phyloP scores from a whole-genome alignment of 305 asterid species.

The Galium porrigens region DNA sequence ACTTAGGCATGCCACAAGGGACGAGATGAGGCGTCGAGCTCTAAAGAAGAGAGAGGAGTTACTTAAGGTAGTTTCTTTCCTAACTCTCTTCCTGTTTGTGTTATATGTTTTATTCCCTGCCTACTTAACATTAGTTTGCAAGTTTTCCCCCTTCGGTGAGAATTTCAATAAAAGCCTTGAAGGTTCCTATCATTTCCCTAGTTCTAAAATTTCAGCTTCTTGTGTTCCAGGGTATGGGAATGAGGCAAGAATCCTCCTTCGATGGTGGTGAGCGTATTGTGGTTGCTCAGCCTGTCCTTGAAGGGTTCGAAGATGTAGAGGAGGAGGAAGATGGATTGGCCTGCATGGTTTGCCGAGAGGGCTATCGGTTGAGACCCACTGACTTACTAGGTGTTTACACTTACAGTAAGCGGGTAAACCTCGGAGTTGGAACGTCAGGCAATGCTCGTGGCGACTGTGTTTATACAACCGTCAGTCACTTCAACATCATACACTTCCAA shows the following conservation, averaged over 20 bases:
- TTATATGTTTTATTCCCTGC: slow-evolving; percentile 1
- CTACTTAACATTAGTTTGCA: background rate
- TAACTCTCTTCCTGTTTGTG: slow-evolving; percentile 13
- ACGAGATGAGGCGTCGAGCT: slow-evolving; percentile 94
- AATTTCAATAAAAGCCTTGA: background rate
- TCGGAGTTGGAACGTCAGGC: slow-evolving; percentile 79
- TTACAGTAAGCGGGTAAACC: slow-evolving; percentile 86
- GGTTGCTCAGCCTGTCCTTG: slow-evolving; percentile 71
- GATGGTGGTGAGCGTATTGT: slow-evolving; percentile 95
- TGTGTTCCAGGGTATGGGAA: slow-evolving; percentile 66
- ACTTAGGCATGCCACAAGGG: slow-evolving; percentile 77
- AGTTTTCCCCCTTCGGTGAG: background rate
- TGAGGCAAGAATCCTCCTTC: slow-evolving; percentile 66
- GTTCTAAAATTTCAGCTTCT: slow-evolving; percentile 19
- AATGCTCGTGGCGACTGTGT: slow-evolving; percentile 93
- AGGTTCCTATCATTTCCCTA: background rate
- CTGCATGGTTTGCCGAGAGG: slow-evolving; percentile 99
- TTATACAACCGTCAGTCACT: slow-evolving; percentile 94
- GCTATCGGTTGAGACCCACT: slow-evolving; percentile 73
- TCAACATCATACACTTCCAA: slow-evolving; percentile 95
- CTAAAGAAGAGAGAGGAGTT: slow-evolving; percentile 71
- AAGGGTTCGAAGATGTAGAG: slow-evolving; percentile 88
- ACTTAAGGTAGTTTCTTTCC: slow-evolving; percentile 53
- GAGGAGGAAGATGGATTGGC: slow-evolving; percentile 94
- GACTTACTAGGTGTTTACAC: slow-evolving; percentile 81